A percentile compares a stretch with the other conserved stretches of the same genome.
Evolutionary conservation across 2,329 filamentous ascomycete species (phyloP).

Genomic region (Septoria petroselini): DNA sequence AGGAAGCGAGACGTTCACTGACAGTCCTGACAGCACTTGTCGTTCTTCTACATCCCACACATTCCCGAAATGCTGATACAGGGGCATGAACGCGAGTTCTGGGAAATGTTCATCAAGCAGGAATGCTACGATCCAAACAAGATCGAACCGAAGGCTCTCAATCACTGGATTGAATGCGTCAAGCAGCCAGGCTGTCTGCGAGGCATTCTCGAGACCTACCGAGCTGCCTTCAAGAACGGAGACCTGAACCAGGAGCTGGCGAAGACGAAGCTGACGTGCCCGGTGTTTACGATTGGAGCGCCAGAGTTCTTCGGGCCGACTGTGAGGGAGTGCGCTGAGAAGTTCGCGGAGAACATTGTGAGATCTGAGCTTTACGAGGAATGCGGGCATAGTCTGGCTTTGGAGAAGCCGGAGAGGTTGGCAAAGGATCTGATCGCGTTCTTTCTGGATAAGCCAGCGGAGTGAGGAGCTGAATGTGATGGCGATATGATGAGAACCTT

Average conservation of each 20-base stretch:
- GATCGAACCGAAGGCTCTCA: constrained; percentile 36
- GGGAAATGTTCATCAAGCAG: constrained; percentile 43
- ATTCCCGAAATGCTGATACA: constrained; percentile 43
- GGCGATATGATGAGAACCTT: no score
- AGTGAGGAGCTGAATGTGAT: neutral
- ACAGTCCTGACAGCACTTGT: constrained; percentile 29
- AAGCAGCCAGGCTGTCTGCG: constrained; percentile 37
- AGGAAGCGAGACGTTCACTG: neutral
- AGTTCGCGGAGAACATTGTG: constrained; percentile 34
- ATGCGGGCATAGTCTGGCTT: constrained; percentile 38
- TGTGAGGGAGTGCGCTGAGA: constrained; percentile 35
- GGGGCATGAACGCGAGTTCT: constrained; percentile 41
- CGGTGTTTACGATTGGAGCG: constrained; percentile 38
- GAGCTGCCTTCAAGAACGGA: constrained; percentile 37
- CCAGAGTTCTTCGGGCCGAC: constrained; percentile 39
- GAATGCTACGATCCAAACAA: constrained; percentile 42
- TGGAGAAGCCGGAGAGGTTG: constrained; percentile 38
- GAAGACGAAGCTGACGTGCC: constrained; percentile 33
- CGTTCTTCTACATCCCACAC: constrained; percentile 40
- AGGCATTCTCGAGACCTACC: constrained; percentile 39
- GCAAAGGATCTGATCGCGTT: constrained; percentile 32
- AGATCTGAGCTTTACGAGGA: constrained; percentile 38
- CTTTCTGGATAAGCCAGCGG: constrained; percentile 19
- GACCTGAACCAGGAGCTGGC: constrained; percentile 34
- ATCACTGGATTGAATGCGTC: constrained; percentile 38